phyloP scores from a whole-genome alignment of 2,329 filamentous ascomycete genomes.

The Penicillium griseofulvum region DNA sequence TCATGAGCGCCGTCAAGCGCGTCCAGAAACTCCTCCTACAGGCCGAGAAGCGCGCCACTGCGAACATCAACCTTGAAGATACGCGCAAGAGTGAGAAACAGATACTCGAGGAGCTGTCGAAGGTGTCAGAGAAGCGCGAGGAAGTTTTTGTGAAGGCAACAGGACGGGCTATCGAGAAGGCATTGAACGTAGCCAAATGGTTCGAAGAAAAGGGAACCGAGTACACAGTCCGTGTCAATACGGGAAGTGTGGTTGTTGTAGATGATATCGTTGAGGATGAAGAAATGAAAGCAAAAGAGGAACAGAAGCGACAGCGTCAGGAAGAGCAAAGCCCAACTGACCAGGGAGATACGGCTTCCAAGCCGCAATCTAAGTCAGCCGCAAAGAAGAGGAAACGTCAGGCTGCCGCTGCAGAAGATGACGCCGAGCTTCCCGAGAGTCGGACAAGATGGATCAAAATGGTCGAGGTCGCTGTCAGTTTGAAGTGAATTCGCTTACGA shows the following conservation, averaged over 20 bases:
- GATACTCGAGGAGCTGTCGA: conserved; percentile 32
- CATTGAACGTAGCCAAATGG: conserved; percentile 54
- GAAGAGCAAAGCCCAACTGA: conserved; percentile 14
- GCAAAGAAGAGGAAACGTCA: conserved; percentile 33
- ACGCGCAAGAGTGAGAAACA: conserved; percentile 32
- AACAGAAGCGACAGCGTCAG: conserved; percentile 22
- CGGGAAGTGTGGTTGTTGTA: conserved; percentile 57
- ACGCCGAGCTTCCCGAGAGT: conserved; percentile 43
- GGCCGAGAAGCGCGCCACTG: conserved; percentile 52
- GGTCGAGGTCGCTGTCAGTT: conserved; percentile 45
- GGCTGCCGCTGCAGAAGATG: conserved; percentile 18
- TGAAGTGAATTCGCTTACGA: conserved; percentile 33
- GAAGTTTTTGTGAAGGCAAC: conserved; percentile 59
- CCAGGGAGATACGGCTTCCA: conserved; percentile 7
- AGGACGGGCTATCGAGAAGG: conserved; percentile 58
- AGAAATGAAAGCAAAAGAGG: conserved; percentile 28
- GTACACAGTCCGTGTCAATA: conserved; percentile 53
- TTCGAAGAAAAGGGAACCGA: conserved; percentile 54
- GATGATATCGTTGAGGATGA: conserved; percentile 57
- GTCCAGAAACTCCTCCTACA: conserved; percentile 55
- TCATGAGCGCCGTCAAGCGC: conserved; percentile 60
- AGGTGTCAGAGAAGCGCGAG: conserved; percentile 43
- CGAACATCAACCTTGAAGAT: conserved; percentile 39
- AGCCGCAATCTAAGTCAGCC: conserved; percentile 18
- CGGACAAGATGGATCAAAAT: conserved; percentile 49